Evolutionary conservation across 495 filamentous ascomycete genomes (phyloP), one percentile per base, ranked within the genome.

Genomic region (Xylaria castorea): DNA sequence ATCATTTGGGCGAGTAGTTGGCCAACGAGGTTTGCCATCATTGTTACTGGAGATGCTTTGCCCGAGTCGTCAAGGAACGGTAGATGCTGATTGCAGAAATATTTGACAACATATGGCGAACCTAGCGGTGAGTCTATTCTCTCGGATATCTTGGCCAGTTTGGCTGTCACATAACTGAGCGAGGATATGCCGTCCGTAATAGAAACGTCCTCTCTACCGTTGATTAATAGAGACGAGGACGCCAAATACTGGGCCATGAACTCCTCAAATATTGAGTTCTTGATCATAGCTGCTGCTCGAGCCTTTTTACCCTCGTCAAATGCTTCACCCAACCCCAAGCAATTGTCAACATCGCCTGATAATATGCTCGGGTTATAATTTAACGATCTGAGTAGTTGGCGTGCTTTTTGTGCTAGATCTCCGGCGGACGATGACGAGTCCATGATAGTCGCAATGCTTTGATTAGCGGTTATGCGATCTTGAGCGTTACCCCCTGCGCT

Each of bases 1-100:
- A 60, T 46, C 66, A 69, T 69, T n/a, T 42, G 32, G 34, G 22
- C 34, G 34, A 72, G 61, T 27, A 72, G 48, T 40, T 72, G 70
- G 44, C 62, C 27, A 58, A 63, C 61, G 9, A 72, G 70, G 27
- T 30, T 66, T 0, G 44, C 62, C 60, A 72, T 57, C 61, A 72
- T 65, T 20, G 42, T 48, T 42, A 58, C 25, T 34, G 66, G 53
- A 32, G 50, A 20, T 44, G 66, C 36, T 58, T 32, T 44, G 0
- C 22, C 25, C 1, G 50, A 58, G 5, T 42, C 8, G 9, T 27
- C 36, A 46, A 18, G 20, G 36, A 44, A 57, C 0, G 66, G 66
- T 30, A 14, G 51, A 25, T 69, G 66, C 27, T 69, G 66, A 34
- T 60, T 60, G 38, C 66, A 69, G 22, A 69, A 69, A 27, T 69